phyloP scores from a whole-genome alignment of 495 filamentous ascomycete species.

The Cladorrhinum samala region DNA sequence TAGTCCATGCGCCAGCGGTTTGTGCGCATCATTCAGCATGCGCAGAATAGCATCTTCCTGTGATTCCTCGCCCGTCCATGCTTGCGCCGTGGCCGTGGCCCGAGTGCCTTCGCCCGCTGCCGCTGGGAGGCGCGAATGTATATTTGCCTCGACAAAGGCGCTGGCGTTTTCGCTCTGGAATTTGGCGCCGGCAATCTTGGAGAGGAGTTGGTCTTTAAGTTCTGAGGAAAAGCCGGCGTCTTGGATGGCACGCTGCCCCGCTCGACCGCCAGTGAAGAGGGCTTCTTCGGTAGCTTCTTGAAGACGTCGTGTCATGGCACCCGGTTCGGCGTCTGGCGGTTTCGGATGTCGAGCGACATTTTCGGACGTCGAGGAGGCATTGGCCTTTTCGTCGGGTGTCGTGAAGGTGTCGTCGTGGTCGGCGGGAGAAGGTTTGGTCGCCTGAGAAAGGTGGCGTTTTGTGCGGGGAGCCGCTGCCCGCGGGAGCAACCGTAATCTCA shows the following conservation, averaged over 20 bases:
- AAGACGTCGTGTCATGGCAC: conserved; percentile 70
- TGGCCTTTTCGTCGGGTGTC: background rate
- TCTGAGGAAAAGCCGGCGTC: conserved; percentile 86
- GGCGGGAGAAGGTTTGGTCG: background rate
- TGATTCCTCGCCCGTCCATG: conserved; percentile 75
- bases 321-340: conserved; percentile 21
- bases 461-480: background rate
- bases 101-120: conserved; percentile 67
- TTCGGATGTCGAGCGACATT: background rate
- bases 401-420: background rate
- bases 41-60: conserved; percentile 70
- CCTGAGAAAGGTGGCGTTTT: conserved; percentile 1
- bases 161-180: conserved; percentile 65
- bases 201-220: conserved; percentile 66
- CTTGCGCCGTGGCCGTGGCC: conserved; percentile 60
- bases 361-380: background rate
- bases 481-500: background rate
- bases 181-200: conserved; percentile 61
- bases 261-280: conserved; percentile 62
- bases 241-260: conserved; percentile 66
- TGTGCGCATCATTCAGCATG: conserved; percentile 80
- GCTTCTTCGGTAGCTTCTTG: conserved; percentile 75
- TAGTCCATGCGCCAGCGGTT: conserved; percentile 53
- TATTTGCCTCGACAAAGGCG: conserved; percentile 59
- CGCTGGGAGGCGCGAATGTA: conserved; percentile 39